Evolutionary conservation across 306 rosid genomes (phyloP), one percentile per base, ranked within the genome.

Genomic region (Lupinus albus): DNA sequence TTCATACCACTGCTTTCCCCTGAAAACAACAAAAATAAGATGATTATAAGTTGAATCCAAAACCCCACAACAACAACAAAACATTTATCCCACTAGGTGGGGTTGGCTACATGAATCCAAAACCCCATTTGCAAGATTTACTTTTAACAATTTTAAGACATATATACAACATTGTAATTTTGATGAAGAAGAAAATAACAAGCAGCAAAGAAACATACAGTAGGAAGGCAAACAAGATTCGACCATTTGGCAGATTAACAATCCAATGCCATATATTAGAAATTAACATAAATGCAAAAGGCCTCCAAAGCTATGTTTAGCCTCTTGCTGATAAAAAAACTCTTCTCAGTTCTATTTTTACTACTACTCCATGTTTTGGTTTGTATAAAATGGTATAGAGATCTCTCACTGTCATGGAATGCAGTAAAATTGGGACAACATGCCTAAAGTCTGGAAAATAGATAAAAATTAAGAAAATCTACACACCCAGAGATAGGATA

Each of bases 1-100:
- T 79, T 94, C 99, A 68, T 87, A 91, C 99, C 99, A 94, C 41
- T 80, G 58, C 77, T 91, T 91, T 67, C 97, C 97, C 68, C 97
- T 94, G 89, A 66, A 82, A 79, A 45, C 49, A 61, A 67, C 35
- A 59, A 68, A 52, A 53, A 54, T 61, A 70, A 48, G 25, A 72
- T 47, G 69, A 20, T 33, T 53, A 73, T 15, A 65, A 48, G 71
- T 52, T 72, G 58, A 62, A 65, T 51, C 21, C 38, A 60, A 70
- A 76, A 58, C 48, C 66, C 46, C 57, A 64, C n/a, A n/a, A n/a
- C n/a, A n/a, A n/a, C n/a, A n/a, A n/a, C n/a, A n/a, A n/a, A n/a
- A n/a, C n/a, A n/a, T n/a, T n/a, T n/a, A n/a, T n/a, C n/a, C n/a
- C n/a, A n/a, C n/a, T n/a, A n/a, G n/a, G n/a, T n/a, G n/a, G n/a